Evolutionary conservation across 257 asterid genomes (phyloP), one percentile per base, ranked within the genome.

Genomic region (Plectranthus barbatus): DNA sequence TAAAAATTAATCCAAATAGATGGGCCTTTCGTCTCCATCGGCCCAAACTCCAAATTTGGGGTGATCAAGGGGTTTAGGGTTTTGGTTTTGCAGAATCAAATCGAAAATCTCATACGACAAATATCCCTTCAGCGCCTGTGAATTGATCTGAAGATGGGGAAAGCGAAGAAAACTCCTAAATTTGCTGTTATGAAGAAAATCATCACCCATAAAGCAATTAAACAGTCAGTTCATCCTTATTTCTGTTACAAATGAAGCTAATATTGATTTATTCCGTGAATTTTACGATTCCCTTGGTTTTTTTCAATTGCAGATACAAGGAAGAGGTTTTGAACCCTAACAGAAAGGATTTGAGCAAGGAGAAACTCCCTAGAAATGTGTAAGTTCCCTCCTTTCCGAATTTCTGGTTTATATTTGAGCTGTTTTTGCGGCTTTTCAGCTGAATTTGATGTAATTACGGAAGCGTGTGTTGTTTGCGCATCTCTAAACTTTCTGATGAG

Each of bases 121-220:
- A 26, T 1, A 26, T 37, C 9, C 21, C 21, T 58, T 20, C 23
- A 19, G 45, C n/a, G 21, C 49, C 31, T 41, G 68, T 57, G 18
- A 26, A 44, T 50, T 70, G 18, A n/a, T 2, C 13, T 13, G 58
- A 73, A 69, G 68, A 91, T 93, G 99, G 99, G 97, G 9, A 93
- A 84, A 81, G 97, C 97, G 4, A 89, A 77, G 77, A 93, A 78
- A 62, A 2, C 81, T 5, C 95, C 88, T 37, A 93, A 93, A 76
- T 93, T 93, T n/a, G 97, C 97, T 17, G 95, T 82, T 10, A 79
- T 93, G 97, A 93, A 93, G 83, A 93, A 85, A 34, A 74, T 82
- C 66, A 72, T 87, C 51, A 67, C 96, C 14, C 80, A 73, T 6
- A 86, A 82, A 77, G 89, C 96, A 17, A 77, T 93, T 59, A 93